Conservation (phyloP, 2,329 filamentous ascomycete species). For the Onygenales sp. region DNA sequence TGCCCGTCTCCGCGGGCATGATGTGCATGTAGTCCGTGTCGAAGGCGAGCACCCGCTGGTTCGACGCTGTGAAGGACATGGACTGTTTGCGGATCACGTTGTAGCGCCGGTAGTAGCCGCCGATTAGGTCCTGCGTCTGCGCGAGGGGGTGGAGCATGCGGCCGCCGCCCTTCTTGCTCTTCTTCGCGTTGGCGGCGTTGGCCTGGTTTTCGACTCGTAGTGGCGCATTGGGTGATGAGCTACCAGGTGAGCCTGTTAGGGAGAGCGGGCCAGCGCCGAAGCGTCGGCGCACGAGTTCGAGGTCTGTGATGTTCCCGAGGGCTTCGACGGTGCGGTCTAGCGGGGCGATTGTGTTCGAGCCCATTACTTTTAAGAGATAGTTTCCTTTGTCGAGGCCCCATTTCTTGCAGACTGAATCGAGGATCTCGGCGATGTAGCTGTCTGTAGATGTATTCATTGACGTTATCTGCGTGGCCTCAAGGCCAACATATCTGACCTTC, state of each 20-base stretch:
- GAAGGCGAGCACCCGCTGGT: conserved; percentile 51
- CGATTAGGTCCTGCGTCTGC: conserved; percentile 38
- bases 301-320: conserved; percentile 48
- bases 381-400: conserved; percentile 56
- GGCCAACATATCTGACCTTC: conserved; percentile 51
- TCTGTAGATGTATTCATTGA: conserved; percentile 52
- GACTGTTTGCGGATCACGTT: conserved; percentile 56
- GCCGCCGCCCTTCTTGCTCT: conserved; percentile 31
- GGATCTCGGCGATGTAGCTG: conserved; percentile 58
- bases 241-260: conserved; percentile 49
- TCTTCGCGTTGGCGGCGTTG: conserved; percentile 27
- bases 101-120: conserved; percentile 51
- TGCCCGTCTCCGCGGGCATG: conserved; percentile 48
- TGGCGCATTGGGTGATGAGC: conserved; percentile 55
- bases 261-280: conserved; percentile 53
- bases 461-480: conserved; percentile 44
- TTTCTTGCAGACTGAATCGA: conserved; percentile 53
- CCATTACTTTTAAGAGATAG: conserved; percentile 53
- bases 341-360: conserved; percentile 54
- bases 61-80: conserved; percentile 54
- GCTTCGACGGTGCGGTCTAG: conserved; percentile 57
- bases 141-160: conserved; percentile 37
- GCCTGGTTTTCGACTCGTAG: conserved; percentile 40
- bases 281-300: conserved; percentile 53
- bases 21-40: conserved; percentile 60